phyloP scores from a whole-genome alignment of 331 rosid species.

The Erythrophleum ivorense region DNA sequence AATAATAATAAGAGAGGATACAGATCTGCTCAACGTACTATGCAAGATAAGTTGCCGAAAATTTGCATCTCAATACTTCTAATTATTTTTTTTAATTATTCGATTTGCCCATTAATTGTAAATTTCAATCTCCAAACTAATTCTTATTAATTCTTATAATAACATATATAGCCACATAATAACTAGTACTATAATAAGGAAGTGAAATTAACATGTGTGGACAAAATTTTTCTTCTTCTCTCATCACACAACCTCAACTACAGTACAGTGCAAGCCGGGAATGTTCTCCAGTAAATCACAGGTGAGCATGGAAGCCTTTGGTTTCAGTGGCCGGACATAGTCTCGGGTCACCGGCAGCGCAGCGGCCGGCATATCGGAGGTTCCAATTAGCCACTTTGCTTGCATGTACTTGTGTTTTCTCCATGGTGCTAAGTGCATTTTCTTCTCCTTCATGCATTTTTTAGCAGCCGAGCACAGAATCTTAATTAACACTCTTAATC shows the following conservation, averaged over 20 bases:
- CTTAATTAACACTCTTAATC: conserved; percentile 55
- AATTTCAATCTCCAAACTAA: background rate
- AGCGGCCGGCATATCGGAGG: conserved; percentile 45
- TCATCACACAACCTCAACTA: conserved; percentile 61
- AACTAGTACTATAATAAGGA: background rate
- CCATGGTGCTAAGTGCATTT: conserved; percentile 90
- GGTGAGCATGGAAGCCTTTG: conserved; percentile 78
- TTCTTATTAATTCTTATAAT: too few relatives aligned
- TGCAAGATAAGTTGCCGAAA: too few relatives aligned
- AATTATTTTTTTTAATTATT: too few relatives aligned
- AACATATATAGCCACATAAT: too few relatives aligned
- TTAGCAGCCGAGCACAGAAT: conserved; percentile 77
- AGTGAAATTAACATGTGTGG: background rate
- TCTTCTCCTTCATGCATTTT: conserved; percentile 87
- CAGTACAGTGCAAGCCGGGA: conserved; percentile 43
- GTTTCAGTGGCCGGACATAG: conserved; percentile 43
- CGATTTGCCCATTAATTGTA: background rate
- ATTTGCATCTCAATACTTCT: too few relatives aligned
- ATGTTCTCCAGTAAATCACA: conserved; percentile 62
- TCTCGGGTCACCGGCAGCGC: conserved; percentile 36
- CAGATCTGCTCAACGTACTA: too few relatives aligned
- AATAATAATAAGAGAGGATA: too few relatives aligned
- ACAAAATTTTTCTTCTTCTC: conserved; percentile 24
- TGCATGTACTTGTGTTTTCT: conserved; percentile 83
- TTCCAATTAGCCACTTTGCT: conserved; percentile 75